These are phyloP conservation scores for Paramecium tetraurelia DNA, from an alignment of 73 alveolate genomes.

Conservation along the genomic window DNA sequence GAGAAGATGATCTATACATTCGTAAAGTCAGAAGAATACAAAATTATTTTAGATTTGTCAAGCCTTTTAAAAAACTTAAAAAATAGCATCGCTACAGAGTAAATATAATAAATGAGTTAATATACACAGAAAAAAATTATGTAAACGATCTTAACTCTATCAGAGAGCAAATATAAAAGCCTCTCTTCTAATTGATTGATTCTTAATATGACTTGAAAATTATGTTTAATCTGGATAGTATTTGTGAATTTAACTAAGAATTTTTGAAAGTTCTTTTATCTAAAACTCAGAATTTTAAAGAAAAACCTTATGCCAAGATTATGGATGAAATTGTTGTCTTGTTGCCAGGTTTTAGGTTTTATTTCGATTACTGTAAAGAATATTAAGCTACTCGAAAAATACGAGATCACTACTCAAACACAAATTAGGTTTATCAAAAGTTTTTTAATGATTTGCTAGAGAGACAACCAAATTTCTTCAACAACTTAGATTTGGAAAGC, in stretches of 20 bases:
- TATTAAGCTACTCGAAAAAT: neutral
- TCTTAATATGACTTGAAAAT: neutral
- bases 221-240: conserved; percentile 5
- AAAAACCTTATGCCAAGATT: neutral
- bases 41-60: neutral
- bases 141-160: neutral
- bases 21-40: neutral
- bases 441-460: neutral
- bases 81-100: neutral
- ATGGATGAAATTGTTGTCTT: neutral
- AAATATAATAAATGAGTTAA: neutral
- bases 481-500: neutral
- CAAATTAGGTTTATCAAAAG: neutral
- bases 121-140: neutral
- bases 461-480: neutral
- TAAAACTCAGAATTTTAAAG: neutral
- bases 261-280: neutral
- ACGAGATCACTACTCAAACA: neutral
- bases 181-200: neutral
- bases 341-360: neutral
- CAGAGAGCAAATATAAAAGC: neutral
- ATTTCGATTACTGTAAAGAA: conserved; percentile 37
- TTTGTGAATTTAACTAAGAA: neutral
- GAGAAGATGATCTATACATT: neutral
- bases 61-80: neutral